Evolutionary conservation across 2,329 filamentous ascomycete genomes (phyloP), one percentile per base, ranked within the genome.

Genomic region (Aspergillus sp.): DNA sequence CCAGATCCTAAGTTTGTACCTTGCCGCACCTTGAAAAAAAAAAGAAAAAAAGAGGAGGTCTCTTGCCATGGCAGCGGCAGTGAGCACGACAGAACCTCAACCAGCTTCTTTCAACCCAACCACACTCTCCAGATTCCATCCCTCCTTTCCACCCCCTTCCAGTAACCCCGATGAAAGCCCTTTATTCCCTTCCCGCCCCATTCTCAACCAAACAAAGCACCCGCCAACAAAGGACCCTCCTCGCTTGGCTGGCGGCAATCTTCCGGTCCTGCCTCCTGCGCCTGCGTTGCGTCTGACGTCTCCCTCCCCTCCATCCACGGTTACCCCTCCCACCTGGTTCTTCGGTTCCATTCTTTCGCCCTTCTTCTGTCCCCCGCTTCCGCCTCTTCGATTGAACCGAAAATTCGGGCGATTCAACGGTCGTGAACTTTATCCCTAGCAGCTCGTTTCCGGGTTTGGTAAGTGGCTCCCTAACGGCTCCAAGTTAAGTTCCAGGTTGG

Each of bases 341-440:
- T 56, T 56, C 52, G 17, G 53, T 50, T 56, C 57, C 57, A 59
- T 59, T 48, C 21, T 39, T 48, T 35, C 17, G 37, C 11, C 39
- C 12, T 14, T 15, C 52, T 19, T 40, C 52, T 35, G 6, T 46
- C 23, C 47, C 33, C 48, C 47, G 27, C 39, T 57, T 31, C 23
- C 41, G 12, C 27, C 7, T 24, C 12, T 43, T 17, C n/a, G 23
- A 17, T 14, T n/a, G 49, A 24, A 35, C 37, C 24, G 37, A 41
- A 52, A 43, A 33, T 43, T 43, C 8, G 8, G 44, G 4, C 43
- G 27, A 31, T 31, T 31, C 27, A 31, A 31, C 27, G 27, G 27
- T 31, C 27, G 27, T 31, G 27, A 31, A 31, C 27, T 31, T 31
- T 31, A 31, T 31, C 9, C 27, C 27, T 11, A 31, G 27, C 27